Conservation (phyloP, 2,329 filamentous ascomycete species). For the Hymenoscyphus salicellus region DNA sequence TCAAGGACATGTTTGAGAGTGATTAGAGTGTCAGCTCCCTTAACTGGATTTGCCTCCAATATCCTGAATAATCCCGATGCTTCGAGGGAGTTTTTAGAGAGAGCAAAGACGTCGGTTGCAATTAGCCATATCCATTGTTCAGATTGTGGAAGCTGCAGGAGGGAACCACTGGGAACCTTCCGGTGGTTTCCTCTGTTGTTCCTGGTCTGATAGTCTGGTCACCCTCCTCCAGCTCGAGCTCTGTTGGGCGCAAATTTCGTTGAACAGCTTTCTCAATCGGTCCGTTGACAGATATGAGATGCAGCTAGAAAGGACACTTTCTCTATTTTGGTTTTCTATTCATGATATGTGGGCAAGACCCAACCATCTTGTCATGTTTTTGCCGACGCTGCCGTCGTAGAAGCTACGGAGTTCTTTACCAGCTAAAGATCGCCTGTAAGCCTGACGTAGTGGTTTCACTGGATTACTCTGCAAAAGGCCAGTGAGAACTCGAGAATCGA, state of each 20-base stretch:
- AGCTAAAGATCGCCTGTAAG: neutral
- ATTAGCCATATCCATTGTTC: neutral
- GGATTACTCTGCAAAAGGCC: neutral
- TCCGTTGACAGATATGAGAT: neutral
- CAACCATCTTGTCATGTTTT: neutral
- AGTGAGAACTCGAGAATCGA: neutral
- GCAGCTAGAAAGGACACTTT: neutral
- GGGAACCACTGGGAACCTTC: neutral
- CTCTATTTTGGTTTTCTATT: neutral
- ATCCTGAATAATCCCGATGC: neutral
- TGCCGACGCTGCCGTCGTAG: neutral
- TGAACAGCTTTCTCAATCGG: neutral
- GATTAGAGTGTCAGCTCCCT: conserved; percentile 2
- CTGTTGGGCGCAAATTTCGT: neutral
- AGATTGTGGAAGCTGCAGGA: neutral
- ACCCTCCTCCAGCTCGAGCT: neutral
- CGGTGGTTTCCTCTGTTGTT: neutral
- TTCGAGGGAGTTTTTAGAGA: neutral
- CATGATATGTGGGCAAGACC: neutral
- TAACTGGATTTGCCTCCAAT: neutral
- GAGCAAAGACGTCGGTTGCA: neutral
- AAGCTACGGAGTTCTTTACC: neutral
- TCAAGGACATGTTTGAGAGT: neutral
- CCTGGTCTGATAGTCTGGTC: neutral
- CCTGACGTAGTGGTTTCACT: neutral